Evolutionary conservation across 352 stramenopile species (phyloP), one percentile per base, ranked within the genome.

Genomic region (Phytopythium delawarense): DNA sequence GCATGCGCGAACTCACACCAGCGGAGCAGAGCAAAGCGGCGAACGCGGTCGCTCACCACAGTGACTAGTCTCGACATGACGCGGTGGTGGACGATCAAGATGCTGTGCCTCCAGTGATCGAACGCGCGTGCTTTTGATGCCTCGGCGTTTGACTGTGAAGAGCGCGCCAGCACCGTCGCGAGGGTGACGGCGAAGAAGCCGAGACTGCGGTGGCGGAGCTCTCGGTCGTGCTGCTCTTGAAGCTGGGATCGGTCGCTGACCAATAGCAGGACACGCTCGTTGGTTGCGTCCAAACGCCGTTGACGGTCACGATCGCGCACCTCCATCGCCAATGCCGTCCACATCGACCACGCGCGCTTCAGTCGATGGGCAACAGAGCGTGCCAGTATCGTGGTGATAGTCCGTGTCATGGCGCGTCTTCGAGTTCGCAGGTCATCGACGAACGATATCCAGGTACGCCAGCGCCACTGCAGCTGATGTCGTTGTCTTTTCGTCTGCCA

Each of bases 191-290:
- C 34, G 21, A 79, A 74, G 8, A 59, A 25, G 2, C 25, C 15
- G 4, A 72, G 34, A 13, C 46, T 65, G 8, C 66, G 65, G 34
- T 54, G 42, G 0, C 59, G 69, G 44, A 67, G 48, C 23, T 35
- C 49, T 2, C 40, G 28, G 6, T 67, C 35, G 12, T 51, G 21
- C 20, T 49, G 42, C 23, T 21, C 3, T 34, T 70, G 62, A 13
- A 74, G 59, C 42, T 57, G 9, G 2, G 72, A 25, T 4, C 58
- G 67, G 34, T 72, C 30, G n/a, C 18, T 32, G 52, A 58, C 53
- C 0, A 78, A 46, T 9, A 75, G 45, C 62, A 78, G 25, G 11
- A 45, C n/a, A 12, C 34, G 25, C 55, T 76, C 65, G n/a, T 65
- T 66, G 3, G 60, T 67, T 9, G 21, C 40, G 15, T 67, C 62